Evolutionary conservation across 2,329 filamentous ascomycete genomes (phyloP).

Genomic region (Drechslera avenae): DNA sequence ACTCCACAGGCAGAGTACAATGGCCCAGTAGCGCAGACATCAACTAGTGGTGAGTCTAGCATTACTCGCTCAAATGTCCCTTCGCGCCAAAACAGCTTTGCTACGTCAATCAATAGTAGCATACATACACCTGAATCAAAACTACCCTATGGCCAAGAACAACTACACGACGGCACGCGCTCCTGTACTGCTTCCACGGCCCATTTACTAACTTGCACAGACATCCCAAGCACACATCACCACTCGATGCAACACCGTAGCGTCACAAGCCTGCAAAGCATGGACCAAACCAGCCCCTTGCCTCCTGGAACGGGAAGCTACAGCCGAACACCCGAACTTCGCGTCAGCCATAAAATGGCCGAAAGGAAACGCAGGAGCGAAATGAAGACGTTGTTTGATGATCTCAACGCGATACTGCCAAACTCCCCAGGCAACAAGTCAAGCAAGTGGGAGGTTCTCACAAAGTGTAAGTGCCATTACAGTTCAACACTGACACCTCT

Average conservation of each 20-base stretch:
- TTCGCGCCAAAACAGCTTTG: slow-evolving; percentile 75
- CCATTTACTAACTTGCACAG: slow-evolving; percentile 37
- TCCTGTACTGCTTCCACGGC: slow-evolving; percentile 9
- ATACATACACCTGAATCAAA: slow-evolving; percentile 77
- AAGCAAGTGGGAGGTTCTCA: slow-evolving; percentile 88
- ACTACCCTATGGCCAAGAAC: slow-evolving; percentile 72
- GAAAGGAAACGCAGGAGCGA: slow-evolving; percentile 83
- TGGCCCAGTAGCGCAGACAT: slow-evolving; percentile 23
- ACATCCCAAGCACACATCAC: slow-evolving; percentile 65
- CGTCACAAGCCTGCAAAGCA: slow-evolving; percentile 67
- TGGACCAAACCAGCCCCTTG: slow-evolving; percentile 59
- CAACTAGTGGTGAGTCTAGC: slow-evolving; percentile 56
- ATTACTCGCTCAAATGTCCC: slow-evolving; percentile 59
- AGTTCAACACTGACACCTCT: slow-evolving; percentile 6
- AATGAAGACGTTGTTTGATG: slow-evolving; percentile 87
- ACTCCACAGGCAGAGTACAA: no score
- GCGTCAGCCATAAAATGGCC: slow-evolving; percentile 83
- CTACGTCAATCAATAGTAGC: slow-evolving; percentile 78
- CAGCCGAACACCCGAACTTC: slow-evolving; percentile 79
- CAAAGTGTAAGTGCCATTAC: slow-evolving; percentile 69
- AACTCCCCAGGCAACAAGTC: slow-evolving; percentile 83
- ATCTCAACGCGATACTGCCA: slow-evolving; percentile 76
- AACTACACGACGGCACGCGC: slow-evolving; percentile 66
- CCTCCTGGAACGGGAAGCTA: slow-evolving; percentile 72
- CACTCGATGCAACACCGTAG: slow-evolving; percentile 78